These are phyloP conservation scores for Arthrobotrys conoides DNA, from an alignment of 2,329 filamentous ascomycete species.

Conservation along the genomic window DNA sequence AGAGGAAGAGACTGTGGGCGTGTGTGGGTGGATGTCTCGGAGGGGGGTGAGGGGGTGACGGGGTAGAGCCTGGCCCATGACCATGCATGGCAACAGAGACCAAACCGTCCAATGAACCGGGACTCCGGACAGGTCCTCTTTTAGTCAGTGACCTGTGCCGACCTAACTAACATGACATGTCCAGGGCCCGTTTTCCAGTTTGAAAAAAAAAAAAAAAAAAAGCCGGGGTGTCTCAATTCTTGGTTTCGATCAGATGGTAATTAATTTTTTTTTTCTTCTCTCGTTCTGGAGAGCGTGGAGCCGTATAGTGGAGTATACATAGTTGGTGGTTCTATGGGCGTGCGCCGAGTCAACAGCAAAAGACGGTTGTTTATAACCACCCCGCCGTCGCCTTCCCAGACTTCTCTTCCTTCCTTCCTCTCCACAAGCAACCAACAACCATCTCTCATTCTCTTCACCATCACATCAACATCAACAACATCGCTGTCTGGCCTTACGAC, in stretches of 20 bases:
- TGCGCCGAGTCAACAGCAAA: conserved; percentile 4
- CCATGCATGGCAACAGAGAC: conserved; percentile 9
- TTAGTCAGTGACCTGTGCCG: background rate
- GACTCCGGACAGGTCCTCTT: conserved; percentile 11
- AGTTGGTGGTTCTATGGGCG: background rate
- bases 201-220: conserved; percentile 25
- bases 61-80: conserved; percentile 19
- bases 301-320: background rate
- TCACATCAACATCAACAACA: background rate
- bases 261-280: conserved; percentile 52
- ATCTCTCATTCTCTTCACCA: conserved; percentile 20
- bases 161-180: conserved; percentile 6
- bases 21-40: conserved; percentile 26
- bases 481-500: conserved; percentile 23
- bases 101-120: background rate
- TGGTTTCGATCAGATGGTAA: conserved; percentile 52
- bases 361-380: conserved; percentile 54
- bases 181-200: conserved; percentile 14
- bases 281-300: conserved; percentile 15
- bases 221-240: conserved; percentile 55
- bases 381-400: conserved; percentile 18
- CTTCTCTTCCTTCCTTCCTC: conserved; percentile 30
- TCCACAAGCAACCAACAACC: conserved; percentile 35
- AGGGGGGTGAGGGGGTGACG: conserved; percentile 16
- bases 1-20: background rate